A percentile compares a stretch with the other conserved stretches of the same genome.
These are phyloP conservation scores for Podospora appendiculata DNA, from an alignment of 495 filamentous ascomycete genomes.

Conservation along the genomic window DNA sequence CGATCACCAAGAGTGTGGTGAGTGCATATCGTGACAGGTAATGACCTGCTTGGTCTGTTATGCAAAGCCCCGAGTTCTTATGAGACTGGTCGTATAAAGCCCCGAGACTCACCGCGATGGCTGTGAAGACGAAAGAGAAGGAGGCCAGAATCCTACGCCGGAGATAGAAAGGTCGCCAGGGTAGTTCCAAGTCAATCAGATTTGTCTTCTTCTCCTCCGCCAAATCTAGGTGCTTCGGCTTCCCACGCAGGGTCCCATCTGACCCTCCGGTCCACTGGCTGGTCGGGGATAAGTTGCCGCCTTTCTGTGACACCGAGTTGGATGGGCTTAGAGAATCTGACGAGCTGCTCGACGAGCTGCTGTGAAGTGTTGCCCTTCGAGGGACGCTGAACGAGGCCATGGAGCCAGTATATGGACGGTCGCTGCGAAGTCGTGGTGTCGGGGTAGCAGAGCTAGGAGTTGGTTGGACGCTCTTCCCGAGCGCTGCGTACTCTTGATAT, in stretches of 20 bases:
- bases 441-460: background rate
- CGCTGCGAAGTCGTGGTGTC: constrained; percentile 2
- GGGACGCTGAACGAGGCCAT: constrained; percentile 15
- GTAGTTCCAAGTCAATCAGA: constrained; percentile 8
- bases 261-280: background rate
- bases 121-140: constrained; percentile 9
- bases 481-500: constrained; percentile 15
- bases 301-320: constrained; percentile 14
- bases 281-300: constrained; percentile 1
- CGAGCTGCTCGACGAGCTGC: constrained; percentile 11
- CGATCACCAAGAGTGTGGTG: constrained; percentile 15
- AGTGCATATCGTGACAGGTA: constrained; percentile 25
- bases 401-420: constrained; percentile 11
- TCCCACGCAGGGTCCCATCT: background rate
- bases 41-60: constrained; percentile 1
- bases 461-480: constrained; percentile 8
- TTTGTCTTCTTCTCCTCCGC: constrained; percentile 9
- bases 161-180: constrained; percentile 20
- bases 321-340: constrained; percentile 13
- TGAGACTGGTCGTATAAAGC: constrained; percentile 7
- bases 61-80: constrained; percentile 5
- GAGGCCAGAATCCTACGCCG: constrained; percentile 12
- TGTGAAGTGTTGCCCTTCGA: constrained; percentile 6
- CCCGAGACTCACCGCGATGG: constrained; percentile 6
- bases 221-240: constrained; percentile 4